Evolutionary conservation across 2,329 filamentous ascomycete genomes (phyloP).

Genomic region (Colletotrichum viniferum): DNA sequence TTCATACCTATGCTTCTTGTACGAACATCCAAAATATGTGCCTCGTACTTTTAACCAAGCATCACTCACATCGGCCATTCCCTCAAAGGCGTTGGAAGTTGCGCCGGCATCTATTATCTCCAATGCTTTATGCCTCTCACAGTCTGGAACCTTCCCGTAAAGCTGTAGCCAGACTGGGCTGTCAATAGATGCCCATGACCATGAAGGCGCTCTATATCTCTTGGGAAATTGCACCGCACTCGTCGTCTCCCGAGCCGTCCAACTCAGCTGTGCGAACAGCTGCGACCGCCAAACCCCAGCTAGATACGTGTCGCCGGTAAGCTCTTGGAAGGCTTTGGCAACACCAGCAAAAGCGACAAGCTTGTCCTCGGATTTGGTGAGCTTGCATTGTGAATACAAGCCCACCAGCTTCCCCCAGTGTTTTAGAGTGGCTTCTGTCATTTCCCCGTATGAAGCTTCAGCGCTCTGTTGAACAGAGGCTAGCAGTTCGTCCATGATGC

Average conservation of each 20-base stretch:
- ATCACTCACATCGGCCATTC: not conserved
- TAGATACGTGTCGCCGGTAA: not conserved
- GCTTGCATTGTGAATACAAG: not conserved
- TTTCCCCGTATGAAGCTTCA: not conserved
- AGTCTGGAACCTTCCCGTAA: not conserved
- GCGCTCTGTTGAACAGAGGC: not conserved
- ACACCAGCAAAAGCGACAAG: not conserved
- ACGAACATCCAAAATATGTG: not conserved
- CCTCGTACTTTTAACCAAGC: not conserved
- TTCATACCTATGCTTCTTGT: not conserved
- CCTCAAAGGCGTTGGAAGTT: not conserved
- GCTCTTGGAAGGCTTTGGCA: not conserved
- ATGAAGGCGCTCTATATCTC: not conserved
- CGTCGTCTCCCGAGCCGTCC: too few relatives aligned
- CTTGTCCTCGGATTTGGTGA: not conserved
- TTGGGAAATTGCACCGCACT: too few relatives aligned
- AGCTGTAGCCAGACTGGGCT: not conserved
- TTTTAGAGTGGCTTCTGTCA: not conserved
- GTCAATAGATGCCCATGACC: not conserved
- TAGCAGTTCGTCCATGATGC: not conserved
- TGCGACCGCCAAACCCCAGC: not conserved
- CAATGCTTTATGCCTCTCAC: fast-evolving
- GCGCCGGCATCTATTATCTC: not conserved
- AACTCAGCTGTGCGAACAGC: not conserved
- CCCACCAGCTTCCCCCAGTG: not conserved